A percentile compares a stretch with the other conserved stretches of the same genome.
These are phyloP conservation scores for Bacterosira constricta DNA, from an alignment of 108 stramenopile genomes.

Conservation along the genomic window DNA sequence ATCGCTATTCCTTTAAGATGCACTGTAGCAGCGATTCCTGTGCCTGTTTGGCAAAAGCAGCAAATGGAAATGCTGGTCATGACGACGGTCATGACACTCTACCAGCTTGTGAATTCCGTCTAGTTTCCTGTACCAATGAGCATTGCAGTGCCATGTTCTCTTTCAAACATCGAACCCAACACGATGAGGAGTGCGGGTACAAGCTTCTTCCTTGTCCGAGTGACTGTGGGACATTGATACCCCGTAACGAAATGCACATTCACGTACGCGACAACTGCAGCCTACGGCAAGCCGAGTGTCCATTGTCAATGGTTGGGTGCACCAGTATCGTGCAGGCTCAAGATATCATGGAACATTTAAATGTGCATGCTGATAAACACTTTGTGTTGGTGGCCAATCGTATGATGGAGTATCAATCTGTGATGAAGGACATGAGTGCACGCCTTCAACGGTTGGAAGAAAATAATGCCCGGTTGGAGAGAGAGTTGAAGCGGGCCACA, in stretches of 20 bases:
- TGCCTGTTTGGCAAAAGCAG: conserved; percentile 5
- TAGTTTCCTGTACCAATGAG: conserved; percentile 52
- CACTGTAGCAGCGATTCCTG: conserved; percentile 57
- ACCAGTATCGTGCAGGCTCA: conserved; percentile 45
- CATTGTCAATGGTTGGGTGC: conserved; percentile 56
- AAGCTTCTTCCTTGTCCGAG: conserved; percentile 39
- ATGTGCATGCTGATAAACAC: conserved; percentile 47
- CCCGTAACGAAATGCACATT: conserved; percentile 24
- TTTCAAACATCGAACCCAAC: conserved; percentile 39
- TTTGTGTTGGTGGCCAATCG: conserved; percentile 51
- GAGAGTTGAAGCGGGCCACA: conserved; percentile 9
- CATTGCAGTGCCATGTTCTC: conserved; percentile 51
- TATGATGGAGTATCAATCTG: conserved; percentile 54
- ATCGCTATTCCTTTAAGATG: conserved; percentile 47
- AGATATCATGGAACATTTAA: conserved; percentile 53
- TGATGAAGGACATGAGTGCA: conserved; percentile 45
- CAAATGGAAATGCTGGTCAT: not conserved
- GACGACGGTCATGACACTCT: not conserved
- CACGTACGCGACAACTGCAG: conserved; percentile 49
- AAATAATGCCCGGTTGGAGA: conserved; percentile 42
- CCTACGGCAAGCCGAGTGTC: conserved; percentile 57
- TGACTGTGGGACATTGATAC: conserved; percentile 49
- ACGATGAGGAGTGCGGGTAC: conserved; percentile 53
- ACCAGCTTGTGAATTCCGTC: conserved; percentile 43
- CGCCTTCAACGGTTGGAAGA: conserved; percentile 37